Base-by-base conservation (phyloP, 805 yeast species). In the Starmerella gropengiesseri region DNA sequence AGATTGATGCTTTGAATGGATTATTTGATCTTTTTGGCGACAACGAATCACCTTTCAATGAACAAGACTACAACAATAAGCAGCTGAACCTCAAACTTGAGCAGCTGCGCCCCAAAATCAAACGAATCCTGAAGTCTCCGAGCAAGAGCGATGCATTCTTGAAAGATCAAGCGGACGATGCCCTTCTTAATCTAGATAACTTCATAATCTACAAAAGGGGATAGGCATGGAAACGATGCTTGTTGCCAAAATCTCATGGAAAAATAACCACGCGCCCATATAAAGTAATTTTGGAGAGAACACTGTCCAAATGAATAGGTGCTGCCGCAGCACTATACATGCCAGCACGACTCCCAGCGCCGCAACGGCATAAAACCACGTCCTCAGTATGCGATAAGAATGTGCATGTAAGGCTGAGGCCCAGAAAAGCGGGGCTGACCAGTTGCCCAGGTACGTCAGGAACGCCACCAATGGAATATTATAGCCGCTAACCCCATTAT, bases 241-340 rank as follows among this genome's bases (percentile, higher is more conserved):
- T 12, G 54, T 56, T 17, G 54, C 45, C 6, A 55, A 13, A 9
- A 47, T 40, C 37, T 57, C 59, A 34, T 60, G 63, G 16, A 57
- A 22, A 1, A 58, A 45, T 12, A 60, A 47, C 97, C 97, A 91
- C 3, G 78, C 77, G 2, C 76, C 74, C 51, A 79, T 78, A 58
- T 80, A 91, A 27, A 93, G 69, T 4, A 91, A 60, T 55, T 87
- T 89, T 1, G 98, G 98, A 40, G 94, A 82, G 64, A 91, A 91
- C 7, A 91, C 98, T 2, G 97, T 87, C 98, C 98, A 91, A 8
- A 91, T 81, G 58, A 91, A 91, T 44, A 91, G 66, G 60, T 91
- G 98, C 56, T 78, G 81, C 52, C 94, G 69, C 52, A 87, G 68
- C 17, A 73, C 66, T 39, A 71, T 69, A 59, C 97, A 91, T 12